Evolutionary conservation across 2,329 filamentous ascomycete species (phyloP).

Genomic region (Diaporthe ampelina): DNA sequence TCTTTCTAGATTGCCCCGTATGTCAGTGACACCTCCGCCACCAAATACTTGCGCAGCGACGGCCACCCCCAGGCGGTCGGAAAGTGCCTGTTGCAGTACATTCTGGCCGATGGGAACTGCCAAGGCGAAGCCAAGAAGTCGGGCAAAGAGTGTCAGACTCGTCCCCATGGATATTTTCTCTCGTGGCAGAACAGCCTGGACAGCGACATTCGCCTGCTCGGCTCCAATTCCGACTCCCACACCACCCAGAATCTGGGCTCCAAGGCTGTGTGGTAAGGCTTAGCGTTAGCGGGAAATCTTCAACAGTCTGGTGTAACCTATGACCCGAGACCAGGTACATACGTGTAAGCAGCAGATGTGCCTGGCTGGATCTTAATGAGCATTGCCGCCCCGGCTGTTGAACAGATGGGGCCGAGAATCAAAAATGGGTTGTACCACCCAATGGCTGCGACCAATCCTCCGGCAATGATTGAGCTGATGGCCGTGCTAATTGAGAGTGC

Average conservation of each 20-base stretch:
- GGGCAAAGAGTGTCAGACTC: background rate
- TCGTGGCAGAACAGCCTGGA: background rate
- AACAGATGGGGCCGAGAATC: background rate
- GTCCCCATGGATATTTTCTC: slow-evolving; percentile 10
- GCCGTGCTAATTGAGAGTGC: slow-evolving; percentile 8
- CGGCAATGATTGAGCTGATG: slow-evolving; percentile 11
- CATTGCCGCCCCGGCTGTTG: background rate
- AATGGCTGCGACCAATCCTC: background rate
- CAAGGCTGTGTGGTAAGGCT: background rate
- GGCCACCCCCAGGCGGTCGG: background rate
- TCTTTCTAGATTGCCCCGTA: background rate
- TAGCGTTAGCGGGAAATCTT: background rate
- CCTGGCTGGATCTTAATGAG: background rate
- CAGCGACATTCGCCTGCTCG: slow-evolving; percentile 9
- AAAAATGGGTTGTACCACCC: slow-evolving; percentile 13
- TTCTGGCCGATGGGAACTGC: slow-evolving; percentile 9
- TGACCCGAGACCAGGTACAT: background rate
- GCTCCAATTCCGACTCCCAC: slow-evolving; percentile 6
- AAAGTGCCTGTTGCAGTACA: slow-evolving; percentile 1
- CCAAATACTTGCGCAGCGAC: background rate
- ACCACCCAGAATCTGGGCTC: background rate
- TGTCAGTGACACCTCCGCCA: background rate
- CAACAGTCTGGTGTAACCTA: background rate
- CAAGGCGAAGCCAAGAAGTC: slow-evolving; percentile 11
- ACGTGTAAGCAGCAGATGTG: slow-evolving; percentile 11